Evolutionary conservation across 2,329 filamentous ascomycete species (phyloP), one percentile per base, ranked within the genome.

Genomic region (Aspergillus floridensis): DNA sequence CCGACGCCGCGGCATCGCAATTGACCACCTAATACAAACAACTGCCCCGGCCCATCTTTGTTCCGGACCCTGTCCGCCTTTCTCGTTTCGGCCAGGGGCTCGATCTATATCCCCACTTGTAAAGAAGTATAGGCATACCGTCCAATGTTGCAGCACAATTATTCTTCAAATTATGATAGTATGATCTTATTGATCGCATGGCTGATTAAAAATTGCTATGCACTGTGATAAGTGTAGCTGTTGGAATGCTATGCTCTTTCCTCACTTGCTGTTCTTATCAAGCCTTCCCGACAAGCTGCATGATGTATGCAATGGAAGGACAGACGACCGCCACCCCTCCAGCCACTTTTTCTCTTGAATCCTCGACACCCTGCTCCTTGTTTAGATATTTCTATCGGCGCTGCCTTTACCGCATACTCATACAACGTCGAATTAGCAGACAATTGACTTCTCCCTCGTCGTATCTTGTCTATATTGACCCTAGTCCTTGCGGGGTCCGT

Each of bases 11-110:
- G 26, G 26, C 63, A 69, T 61, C 63, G 57, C 65, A 68, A 74
- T 60, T 71, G 72, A 73, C 69, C 72, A 75, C 72, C 71, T 73
- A 66, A 68, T 57, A 58, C 38, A 44, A 44, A 58, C 51, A 59
- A 49, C 26, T 31, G 46, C 16, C 11, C 29, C 49, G 29, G 32
- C 19, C 49, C 29, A 32, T 29, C 10, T 16, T 32, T 24, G 49
- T 21, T 31, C 38, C 38, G 38, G 38, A 14, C 51, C 35, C 26
- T 53, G 51, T 35, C 51, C 51, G 35, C 51, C 38, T 53, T 53
- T 16, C 51, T 26, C 21, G 10, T 53, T 26, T 53, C 21, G 51
- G 51, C 35, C 51, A 41, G 41, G 51, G 32, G 51, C 51, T 24
- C 16, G 35, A 22, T 53, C 49, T 29, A 21, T 51, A 32, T 14